phyloP scores from a whole-genome alignment of 805 yeast species.

The Kazachstania martiniae region DNA sequence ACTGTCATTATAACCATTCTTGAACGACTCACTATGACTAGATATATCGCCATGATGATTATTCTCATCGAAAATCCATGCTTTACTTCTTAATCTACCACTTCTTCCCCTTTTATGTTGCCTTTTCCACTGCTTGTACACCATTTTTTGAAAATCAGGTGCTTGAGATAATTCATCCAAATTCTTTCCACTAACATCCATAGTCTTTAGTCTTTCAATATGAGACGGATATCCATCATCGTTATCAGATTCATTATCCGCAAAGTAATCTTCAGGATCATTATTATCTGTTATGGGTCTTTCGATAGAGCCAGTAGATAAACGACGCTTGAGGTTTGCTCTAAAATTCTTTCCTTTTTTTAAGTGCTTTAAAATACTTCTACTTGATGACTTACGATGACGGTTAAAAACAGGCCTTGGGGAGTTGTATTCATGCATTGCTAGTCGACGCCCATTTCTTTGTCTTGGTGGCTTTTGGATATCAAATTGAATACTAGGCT shows the following conservation, averaged over 20 bases:
- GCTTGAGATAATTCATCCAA: constrained; percentile 25
- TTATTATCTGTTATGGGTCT: constrained; percentile 1
- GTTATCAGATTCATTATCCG: constrained; percentile 21
- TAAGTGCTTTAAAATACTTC: constrained; percentile 8
- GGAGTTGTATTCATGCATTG: no score
- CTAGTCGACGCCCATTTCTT: no score
- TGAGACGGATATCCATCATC: constrained; percentile 11
- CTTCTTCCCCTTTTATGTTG: constrained; percentile 19
- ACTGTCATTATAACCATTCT: neutral
- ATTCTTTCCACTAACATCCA: constrained; percentile 9
- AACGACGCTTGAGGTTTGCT: constrained; percentile 10
- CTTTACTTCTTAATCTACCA: constrained; percentile 1
- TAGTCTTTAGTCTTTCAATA: constrained; percentile 2
- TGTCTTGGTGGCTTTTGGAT: constrained; percentile 17
- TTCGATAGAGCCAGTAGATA: constrained; percentile 13
- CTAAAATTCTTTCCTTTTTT: constrained; percentile 13
- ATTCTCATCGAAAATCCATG: neutral
- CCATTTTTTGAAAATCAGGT: constrained; percentile 39
- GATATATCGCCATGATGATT: neutral
- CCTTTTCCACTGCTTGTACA: constrained; percentile 26
- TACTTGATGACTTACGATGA: constrained; percentile 1
- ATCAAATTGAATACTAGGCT: constrained; percentile 24
- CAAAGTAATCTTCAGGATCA: constrained; percentile 14
- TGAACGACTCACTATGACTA: neutral
- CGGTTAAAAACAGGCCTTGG: neutral